Percentiles rank a stretch among this genome's conserved stretches.
phyloP scores from a whole-genome alignment of 176 grass and related monocot species.

The Triticum timopheevii region DNA sequence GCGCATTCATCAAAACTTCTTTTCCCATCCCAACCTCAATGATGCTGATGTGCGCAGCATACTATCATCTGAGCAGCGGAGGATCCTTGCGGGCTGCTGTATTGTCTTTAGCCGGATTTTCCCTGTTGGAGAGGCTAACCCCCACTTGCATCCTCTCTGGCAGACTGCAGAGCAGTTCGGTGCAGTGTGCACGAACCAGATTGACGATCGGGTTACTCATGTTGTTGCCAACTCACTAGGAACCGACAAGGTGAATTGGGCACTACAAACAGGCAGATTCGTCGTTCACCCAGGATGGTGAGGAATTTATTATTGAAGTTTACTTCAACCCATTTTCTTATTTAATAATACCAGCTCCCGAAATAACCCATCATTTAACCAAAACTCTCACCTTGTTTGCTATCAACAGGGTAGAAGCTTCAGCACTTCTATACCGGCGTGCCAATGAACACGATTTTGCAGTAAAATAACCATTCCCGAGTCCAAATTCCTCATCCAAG shows the following conservation, averaged over 20 bases:
- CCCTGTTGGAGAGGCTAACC: constrained; percentile 74
- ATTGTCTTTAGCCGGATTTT: constrained; percentile 95
- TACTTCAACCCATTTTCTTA: constrained; percentile 10
- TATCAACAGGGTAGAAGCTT: constrained; percentile 94
- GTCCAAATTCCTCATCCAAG: background rate
- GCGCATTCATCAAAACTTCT: constrained; percentile 72
- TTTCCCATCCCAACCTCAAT: constrained; percentile 71
- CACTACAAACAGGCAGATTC: constrained; percentile 75
- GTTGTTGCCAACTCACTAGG: constrained; percentile 94
- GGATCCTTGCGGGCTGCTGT: constrained; percentile 75
- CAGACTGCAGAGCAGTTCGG: constrained; percentile 96
- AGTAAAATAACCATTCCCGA: constrained; percentile 47
- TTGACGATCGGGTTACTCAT: constrained; percentile 90
- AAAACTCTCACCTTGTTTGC: constrained; percentile 31
- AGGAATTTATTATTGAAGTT: constrained; percentile 43
- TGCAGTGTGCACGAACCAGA: constrained; percentile 71
- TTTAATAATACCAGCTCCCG: background rate
- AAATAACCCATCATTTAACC: constrained; percentile 23
- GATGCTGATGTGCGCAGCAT: constrained; percentile 91
- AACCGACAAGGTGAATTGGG: constrained; percentile 99
- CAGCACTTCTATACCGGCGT: constrained; percentile 76
- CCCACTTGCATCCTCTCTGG: constrained; percentile 85
- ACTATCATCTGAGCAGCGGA: constrained; percentile 83
- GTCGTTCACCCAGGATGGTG: constrained; percentile 97
- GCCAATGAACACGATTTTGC: constrained; percentile 75